Percentiles rank a stretch among this genome's conserved stretches.
phyloP scores from a whole-genome alignment of 257 asterid genomes.

The Avicennia marina region DNA sequence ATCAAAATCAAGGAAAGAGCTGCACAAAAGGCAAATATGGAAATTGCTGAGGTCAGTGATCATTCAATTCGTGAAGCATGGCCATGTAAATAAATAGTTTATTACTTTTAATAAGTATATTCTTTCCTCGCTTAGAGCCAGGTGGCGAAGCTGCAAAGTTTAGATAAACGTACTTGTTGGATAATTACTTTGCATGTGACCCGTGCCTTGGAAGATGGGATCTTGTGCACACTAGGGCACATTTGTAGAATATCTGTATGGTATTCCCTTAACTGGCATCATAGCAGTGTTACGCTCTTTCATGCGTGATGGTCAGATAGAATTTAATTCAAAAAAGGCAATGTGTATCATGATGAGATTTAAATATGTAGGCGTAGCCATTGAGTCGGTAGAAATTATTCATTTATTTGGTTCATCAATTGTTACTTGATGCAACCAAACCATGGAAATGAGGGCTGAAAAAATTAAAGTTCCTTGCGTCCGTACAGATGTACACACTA shows the following conservation, averaged over 20 bases:
- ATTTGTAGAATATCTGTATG: background rate
- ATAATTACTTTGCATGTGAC: no score
- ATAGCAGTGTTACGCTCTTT: background rate
- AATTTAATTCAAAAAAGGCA: background rate
- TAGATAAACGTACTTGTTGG: conserved; percentile 2
- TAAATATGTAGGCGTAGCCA: background rate
- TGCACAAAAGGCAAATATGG: conserved; percentile 29
- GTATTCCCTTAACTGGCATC: background rate
- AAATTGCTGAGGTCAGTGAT: conserved; percentile 17
- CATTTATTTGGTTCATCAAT: no score
- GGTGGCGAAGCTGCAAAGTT: background rate
- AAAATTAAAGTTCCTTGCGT: background rate
- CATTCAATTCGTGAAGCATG: conserved; percentile 9
- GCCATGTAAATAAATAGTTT: background rate
- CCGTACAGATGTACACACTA: no score
- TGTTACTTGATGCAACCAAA: no score
- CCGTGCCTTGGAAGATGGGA: background rate
- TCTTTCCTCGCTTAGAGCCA: background rate
- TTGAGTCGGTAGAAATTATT: no score
- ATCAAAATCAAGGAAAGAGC: conserved; percentile 52
- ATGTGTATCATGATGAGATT: background rate
- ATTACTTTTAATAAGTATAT: background rate
- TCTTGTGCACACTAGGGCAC: conserved; percentile 1
- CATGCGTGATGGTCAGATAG: background rate
- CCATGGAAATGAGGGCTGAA: background rate